phyloP scores from a whole-genome alignment of 441 rosid genomes.

The Viola pubescens region DNA sequence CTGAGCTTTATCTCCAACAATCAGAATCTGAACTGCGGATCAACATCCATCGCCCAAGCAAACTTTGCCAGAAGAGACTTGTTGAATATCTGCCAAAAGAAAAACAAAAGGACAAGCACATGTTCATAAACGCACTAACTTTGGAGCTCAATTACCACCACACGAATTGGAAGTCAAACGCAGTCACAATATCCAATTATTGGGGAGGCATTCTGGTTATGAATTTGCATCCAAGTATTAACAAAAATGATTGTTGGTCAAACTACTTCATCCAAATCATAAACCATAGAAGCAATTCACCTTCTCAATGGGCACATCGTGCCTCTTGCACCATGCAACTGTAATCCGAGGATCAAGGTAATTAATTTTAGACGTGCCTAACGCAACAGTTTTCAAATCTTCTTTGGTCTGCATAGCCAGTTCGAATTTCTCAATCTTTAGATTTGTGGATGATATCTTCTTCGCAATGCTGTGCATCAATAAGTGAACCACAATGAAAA shows the following conservation, averaged over 20 bases:
- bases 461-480: constrained; percentile 52
- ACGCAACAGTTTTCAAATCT: constrained; percentile 87
- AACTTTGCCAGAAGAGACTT: constrained; percentile 94
- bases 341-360: constrained; percentile 97
- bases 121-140: background rate
- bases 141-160: too few species aligned
- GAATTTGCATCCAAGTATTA: background rate
- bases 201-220: background rate
- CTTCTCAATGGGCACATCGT: constrained; percentile 98
- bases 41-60: constrained; percentile 98
- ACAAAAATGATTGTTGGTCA: background rate
- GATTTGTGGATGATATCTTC: constrained; percentile 58
- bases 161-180: background rate
- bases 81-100: constrained; percentile 70
- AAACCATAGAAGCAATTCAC: constrained; percentile 27
- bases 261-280: constrained; percentile 7
- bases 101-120: background rate
- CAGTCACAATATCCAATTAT: background rate
- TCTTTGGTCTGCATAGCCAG: constrained; percentile 77
- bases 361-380: constrained; percentile 96
- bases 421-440: constrained; percentile 85
- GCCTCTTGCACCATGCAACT: constrained; percentile 99
- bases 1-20: constrained; percentile 10
- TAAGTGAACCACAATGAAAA: constrained; percentile 10
- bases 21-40: constrained; percentile 96